A percentile compares a stretch with the other conserved stretches of the same genome.
Conservation (phyloP, 176 grass and related monocot species). For the Zea luxurians region DNA sequence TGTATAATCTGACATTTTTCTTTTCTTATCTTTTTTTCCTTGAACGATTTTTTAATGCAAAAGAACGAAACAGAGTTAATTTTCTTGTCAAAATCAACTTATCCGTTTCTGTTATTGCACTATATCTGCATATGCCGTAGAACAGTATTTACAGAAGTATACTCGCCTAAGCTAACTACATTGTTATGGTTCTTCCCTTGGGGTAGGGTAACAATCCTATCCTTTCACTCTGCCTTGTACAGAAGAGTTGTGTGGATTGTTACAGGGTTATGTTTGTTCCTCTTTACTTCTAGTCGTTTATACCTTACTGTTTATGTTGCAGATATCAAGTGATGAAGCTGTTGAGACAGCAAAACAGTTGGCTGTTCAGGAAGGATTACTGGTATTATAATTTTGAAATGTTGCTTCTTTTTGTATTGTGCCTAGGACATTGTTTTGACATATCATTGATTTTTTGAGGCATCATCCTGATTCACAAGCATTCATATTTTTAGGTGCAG, state of each 20-base stretch:
- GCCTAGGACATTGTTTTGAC: slow-evolving; percentile 3
- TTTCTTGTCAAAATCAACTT: background rate
- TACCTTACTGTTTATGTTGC: slow-evolving; percentile 10
- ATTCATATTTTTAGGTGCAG: background rate
- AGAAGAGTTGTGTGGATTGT: background rate
- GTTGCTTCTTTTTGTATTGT: slow-evolving; percentile 1
- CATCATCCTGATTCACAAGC: background rate
- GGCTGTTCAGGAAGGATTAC: slow-evolving; percentile 91
- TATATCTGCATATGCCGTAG: background rate
- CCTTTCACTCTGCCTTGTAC: slow-evolving; percentile 11
- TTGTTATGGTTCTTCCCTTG: background rate
- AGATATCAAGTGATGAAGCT: slow-evolving; percentile 95
- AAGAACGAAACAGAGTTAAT: background rate
- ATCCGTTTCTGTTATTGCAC: slow-evolving; percentile 5
- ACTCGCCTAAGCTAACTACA: background rate
- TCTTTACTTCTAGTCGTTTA: background rate
- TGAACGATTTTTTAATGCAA: background rate
- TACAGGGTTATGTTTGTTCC: background rate
- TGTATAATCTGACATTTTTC: background rate
- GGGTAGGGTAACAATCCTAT: background rate
- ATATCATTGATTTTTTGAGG: background rate
- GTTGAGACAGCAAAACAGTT: slow-evolving; percentile 93
- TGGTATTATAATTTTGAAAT: slow-evolving; percentile 53
- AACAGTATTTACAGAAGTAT: background rate
- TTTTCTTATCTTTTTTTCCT: no score